Evolutionary conservation across 352 stramenopile genomes (phyloP).

Genomic region (Blastocystis sp.): DNA sequence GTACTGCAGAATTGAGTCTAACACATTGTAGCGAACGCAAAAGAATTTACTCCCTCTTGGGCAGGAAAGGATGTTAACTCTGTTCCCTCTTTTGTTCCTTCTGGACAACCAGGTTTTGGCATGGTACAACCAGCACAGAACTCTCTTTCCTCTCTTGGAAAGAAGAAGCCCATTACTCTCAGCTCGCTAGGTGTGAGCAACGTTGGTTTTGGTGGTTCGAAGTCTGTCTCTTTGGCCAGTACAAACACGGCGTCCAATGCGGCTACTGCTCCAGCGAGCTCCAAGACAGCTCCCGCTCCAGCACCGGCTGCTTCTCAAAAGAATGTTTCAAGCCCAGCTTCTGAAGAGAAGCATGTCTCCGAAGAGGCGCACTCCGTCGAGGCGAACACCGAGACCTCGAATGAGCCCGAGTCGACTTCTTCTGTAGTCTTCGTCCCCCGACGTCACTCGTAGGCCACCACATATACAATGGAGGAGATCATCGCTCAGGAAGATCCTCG

Average conservation of each 20-base stretch:
- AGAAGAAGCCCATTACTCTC: slow-evolving; percentile 28
- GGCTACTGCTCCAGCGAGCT: neutral
- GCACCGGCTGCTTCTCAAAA: neutral
- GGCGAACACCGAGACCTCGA: neutral
- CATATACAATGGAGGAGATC: slow-evolving; percentile 65
- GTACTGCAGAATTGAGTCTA: neutral
- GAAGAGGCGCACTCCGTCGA: neutral
- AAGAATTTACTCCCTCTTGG: slow-evolving; percentile 49
- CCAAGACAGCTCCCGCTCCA: neutral
- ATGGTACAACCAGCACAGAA: neutral
- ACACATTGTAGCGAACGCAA: slow-evolving; percentile 28
- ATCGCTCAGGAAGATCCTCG: slow-evolving; percentile 81
- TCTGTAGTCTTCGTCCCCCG: neutral
- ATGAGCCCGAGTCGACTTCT: neutral
- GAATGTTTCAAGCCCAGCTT: too few relatives aligned
- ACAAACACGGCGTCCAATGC: neutral
- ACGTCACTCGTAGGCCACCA: neutral
- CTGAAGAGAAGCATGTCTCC: neutral
- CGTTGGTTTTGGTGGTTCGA: neutral
- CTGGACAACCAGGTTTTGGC: neutral
- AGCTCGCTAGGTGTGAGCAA: slow-evolving; percentile 23
- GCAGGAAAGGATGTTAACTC: neutral
- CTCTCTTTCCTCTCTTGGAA: neutral
- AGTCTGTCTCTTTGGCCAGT: neutral
- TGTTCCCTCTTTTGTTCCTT: slow-evolving; percentile 35